Percentiles rank a stretch among this genome's conserved stretches.
phyloP scores from a whole-genome alignment of 768 basidiomycete genomes.

The Lactarius indigo region DNA sequence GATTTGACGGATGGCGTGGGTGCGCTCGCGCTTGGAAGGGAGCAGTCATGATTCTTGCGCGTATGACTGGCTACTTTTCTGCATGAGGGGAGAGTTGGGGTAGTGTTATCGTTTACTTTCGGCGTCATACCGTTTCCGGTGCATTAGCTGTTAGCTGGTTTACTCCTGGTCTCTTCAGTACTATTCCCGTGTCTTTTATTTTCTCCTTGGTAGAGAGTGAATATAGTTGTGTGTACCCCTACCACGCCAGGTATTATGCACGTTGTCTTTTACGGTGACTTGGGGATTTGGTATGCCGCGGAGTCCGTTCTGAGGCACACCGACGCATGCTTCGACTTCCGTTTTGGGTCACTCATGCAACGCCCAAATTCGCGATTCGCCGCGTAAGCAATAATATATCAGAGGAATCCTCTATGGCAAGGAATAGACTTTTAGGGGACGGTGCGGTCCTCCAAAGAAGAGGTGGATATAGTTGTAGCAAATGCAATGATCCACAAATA shows the following conservation, averaged over 20 bases:
- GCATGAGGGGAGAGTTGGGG: conserved; percentile 44
- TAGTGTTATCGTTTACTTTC: conserved; percentile 52
- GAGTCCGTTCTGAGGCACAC: too few species aligned
- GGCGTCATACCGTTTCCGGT: conserved; percentile 26
- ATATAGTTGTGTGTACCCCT: conserved; percentile 23
- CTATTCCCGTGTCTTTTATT: conserved; percentile 18
- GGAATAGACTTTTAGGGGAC: too few species aligned
- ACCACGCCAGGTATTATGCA: neutral
- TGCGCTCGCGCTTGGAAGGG: conserved; percentile 49
- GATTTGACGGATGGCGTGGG: conserved; percentile 64
- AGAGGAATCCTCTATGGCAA: too few species aligned
- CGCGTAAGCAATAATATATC: too few species aligned
- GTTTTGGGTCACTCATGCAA: too few species aligned
- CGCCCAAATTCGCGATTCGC: too few species aligned
- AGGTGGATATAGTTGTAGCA: neutral
- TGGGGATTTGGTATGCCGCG: too few species aligned
- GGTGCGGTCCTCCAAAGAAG: too few species aligned
- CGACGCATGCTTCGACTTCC: too few species aligned
- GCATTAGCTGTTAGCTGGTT: neutral
- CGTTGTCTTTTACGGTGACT: too few species aligned
- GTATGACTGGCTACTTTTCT: conserved; percentile 41
- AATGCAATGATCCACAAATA: neutral
- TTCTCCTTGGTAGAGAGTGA: conserved; percentile 9
- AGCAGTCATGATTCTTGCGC: conserved; percentile 37
- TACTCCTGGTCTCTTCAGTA: conserved; percentile 1